phyloP scores from a whole-genome alignment of 768 basidiomycete genomes.

The Scleroderma bovista region DNA sequence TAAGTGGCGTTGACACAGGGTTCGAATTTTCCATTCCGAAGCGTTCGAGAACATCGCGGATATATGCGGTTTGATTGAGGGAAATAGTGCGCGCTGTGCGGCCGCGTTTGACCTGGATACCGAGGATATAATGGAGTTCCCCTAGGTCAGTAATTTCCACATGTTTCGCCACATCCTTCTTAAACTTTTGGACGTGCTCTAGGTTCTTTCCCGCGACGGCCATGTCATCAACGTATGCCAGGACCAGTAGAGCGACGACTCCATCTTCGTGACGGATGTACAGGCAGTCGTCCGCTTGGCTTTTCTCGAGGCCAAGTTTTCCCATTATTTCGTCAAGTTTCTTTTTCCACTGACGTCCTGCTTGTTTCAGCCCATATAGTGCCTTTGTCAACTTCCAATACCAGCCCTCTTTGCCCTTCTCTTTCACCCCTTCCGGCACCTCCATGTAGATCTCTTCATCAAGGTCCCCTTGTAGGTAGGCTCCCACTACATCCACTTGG shows the following conservation, averaged over 20 bases:
- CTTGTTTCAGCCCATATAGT: constrained; percentile 4
- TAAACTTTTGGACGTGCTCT: not conserved
- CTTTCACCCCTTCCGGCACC: constrained; percentile 13
- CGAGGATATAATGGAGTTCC: constrained; percentile 22
- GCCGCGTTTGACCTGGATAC: constrained; percentile 25
- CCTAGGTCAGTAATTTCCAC: constrained; percentile 31
- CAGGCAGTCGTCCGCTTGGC: constrained; percentile 22
- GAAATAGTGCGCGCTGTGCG: constrained; percentile 14
- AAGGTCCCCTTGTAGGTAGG: constrained; percentile 16
- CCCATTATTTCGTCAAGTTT: constrained; percentile 23
- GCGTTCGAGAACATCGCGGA: constrained; percentile 9
- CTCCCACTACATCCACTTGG: constrained; percentile 19
- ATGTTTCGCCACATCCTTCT: constrained; percentile 14
- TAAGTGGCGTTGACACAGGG: not conserved
- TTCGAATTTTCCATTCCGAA: not conserved
- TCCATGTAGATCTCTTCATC: constrained; percentile 25
- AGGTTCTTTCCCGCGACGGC: constrained; percentile 17
- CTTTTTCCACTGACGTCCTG: constrained; percentile 4
- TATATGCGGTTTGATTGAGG: constrained; percentile 23
- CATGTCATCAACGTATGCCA: constrained; percentile 31
- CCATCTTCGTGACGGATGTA: constrained; percentile 1
- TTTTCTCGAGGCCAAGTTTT: constrained; percentile 19
- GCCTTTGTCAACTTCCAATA: not conserved
- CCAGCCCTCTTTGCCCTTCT: not conserved
- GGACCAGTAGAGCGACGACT: constrained; percentile 18